Percentiles rank a stretch among this genome's conserved stretches.
These are phyloP conservation scores for Oehlia diaphana DNA, from an alignment of 192 early-diverging fungal genomes.

Conservation along the genomic window DNA sequence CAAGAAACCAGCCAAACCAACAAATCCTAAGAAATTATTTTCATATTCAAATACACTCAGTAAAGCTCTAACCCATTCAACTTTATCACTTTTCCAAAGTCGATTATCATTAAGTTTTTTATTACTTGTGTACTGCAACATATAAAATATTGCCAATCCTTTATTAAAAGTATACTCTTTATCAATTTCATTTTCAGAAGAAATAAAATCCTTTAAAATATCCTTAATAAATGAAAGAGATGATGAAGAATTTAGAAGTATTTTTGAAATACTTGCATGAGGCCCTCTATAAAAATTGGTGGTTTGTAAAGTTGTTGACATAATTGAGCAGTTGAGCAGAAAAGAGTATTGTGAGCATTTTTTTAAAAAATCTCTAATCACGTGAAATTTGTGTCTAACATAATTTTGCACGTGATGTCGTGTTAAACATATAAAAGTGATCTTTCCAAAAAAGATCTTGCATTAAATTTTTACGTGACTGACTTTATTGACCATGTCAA, in stretches of 20 bases:
- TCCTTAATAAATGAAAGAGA: neutral
- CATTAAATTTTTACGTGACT: too few species aligned
- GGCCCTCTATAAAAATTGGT: neutral
- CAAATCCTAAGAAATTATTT: slow-evolving; percentile 18
- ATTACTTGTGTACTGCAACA: neutral
- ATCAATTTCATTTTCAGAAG: slow-evolving; percentile 6
- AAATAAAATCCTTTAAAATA: slow-evolving; percentile 11
- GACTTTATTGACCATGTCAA: too few species aligned
- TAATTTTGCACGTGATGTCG: too few species aligned
- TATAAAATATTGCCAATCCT: slow-evolving; percentile 3
- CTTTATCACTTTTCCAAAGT: slow-evolving; percentile 9
- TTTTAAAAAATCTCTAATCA: too few species aligned
- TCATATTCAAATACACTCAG: neutral
- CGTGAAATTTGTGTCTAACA: too few species aligned
- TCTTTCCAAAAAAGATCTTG: too few species aligned
- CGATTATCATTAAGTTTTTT: neutral
- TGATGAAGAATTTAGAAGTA: neutral
- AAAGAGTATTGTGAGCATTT: too few species aligned
- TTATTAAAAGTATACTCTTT: neutral
- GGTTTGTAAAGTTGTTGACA: too few species aligned
- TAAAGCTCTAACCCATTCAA: slow-evolving; percentile 16
- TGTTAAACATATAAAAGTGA: too few species aligned
- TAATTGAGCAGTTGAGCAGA: too few species aligned
- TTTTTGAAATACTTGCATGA: neutral
- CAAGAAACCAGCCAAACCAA: slow-evolving; percentile 11